These are phyloP conservation scores for Atalantia buxifolia DNA, from an alignment of 345 rosid species.

Conservation along the genomic window DNA sequence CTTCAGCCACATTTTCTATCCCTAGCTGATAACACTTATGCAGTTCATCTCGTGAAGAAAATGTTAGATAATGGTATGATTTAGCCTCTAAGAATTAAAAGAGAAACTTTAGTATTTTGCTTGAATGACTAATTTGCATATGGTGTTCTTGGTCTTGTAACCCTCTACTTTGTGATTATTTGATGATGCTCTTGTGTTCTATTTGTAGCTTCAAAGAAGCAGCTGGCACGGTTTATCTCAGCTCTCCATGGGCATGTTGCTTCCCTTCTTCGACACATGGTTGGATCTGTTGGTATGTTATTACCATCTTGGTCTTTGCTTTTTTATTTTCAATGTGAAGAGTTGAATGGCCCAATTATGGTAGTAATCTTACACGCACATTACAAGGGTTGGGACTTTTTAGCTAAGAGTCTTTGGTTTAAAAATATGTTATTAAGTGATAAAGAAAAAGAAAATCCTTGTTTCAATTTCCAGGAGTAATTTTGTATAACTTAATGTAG, in stretches of 20 bases:
- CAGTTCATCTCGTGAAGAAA: conserved; percentile 75
- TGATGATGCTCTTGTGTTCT: background rate
- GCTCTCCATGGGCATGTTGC: conserved; percentile 78
- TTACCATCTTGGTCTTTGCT: background rate
- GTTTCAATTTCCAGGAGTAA: background rate
- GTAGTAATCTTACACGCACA: background rate
- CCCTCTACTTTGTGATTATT: background rate
- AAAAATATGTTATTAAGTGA: background rate
- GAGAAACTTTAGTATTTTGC: background rate
- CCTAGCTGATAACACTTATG: conserved; percentile 60
- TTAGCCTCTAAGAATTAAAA: background rate
- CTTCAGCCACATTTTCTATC: conserved; percentile 75
- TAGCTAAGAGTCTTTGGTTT: background rate
- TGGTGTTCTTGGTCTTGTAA: background rate
- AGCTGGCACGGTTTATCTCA: conserved; percentile 66
- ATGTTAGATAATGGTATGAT: conserved; percentile 78
- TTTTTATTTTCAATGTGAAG: background rate
- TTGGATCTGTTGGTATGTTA: conserved; percentile 86
- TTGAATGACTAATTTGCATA: background rate
- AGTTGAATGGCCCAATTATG: background rate
- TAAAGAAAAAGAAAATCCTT: background rate
- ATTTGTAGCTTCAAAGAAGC: conserved; percentile 73
- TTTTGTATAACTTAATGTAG: background rate
- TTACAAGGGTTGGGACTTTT: background rate
- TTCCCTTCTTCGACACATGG: conserved; percentile 77